These are phyloP conservation scores for Olyra latifolia DNA, from an alignment of 176 grass and related monocot species.

Conservation along the genomic window DNA sequence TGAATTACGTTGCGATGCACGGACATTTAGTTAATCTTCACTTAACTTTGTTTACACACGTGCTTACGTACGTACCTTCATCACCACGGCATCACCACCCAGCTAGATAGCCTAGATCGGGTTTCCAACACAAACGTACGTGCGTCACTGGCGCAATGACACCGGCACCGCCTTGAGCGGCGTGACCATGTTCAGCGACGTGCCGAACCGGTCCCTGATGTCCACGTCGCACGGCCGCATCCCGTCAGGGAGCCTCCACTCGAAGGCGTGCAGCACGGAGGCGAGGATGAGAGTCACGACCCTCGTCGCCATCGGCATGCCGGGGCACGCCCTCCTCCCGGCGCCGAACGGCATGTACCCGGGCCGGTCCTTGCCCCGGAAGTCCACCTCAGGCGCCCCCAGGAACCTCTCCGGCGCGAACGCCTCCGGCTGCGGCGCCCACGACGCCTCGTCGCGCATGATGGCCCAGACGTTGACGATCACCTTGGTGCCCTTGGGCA, in stretches of 20 bases:
- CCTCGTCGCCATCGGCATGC: conserved; percentile 46
- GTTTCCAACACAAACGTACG: background rate
- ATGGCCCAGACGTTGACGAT: conserved; percentile 53
- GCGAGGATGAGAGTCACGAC: conserved; percentile 49
- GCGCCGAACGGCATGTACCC: conserved; percentile 72
- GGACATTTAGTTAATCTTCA: background rate
- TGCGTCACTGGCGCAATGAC: background rate
- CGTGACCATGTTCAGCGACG: conserved; percentile 47
- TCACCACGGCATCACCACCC: too few species aligned
- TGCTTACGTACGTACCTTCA: too few species aligned
- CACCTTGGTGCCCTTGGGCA: conserved; percentile 45
- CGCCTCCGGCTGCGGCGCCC: conserved; percentile 32
- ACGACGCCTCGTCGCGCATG: conserved; percentile 49
- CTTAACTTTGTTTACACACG: background rate
- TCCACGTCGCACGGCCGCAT: conserved; percentile 48
- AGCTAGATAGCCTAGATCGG: too few species aligned
- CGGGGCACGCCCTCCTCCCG: conserved; percentile 58
- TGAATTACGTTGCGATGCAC: background rate
- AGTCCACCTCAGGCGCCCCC: conserved; percentile 25
- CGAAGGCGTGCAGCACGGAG: conserved; percentile 46
- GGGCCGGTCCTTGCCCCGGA: conserved; percentile 25
- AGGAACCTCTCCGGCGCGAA: conserved; percentile 61
- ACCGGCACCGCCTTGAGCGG: conserved; percentile 48
- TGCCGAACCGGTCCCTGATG: conserved; percentile 45
- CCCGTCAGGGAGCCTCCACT: conserved; percentile 56